Percentiles rank a stretch among this genome's conserved stretches.
phyloP scores from a whole-genome alignment of 305 asterid genomes.

The Fraxinus baroniana region DNA sequence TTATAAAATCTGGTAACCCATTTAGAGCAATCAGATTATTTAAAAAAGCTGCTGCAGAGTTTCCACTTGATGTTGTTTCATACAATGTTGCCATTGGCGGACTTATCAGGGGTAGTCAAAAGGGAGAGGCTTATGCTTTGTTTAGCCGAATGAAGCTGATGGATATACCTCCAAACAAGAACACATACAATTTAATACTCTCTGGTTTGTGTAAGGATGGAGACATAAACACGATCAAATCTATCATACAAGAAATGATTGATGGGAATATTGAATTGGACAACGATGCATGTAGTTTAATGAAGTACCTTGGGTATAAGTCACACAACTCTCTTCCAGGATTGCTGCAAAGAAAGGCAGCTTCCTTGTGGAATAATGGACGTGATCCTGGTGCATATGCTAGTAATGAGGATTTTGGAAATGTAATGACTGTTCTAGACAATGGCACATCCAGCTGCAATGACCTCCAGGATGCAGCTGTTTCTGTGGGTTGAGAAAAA shows the following conservation, averaged over 20 bases:
- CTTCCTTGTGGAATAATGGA: conserved; percentile 2
- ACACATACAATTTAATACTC: conserved; percentile 48
- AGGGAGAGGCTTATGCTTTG: conserved; percentile 49
- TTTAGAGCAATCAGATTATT: conserved; percentile 9
- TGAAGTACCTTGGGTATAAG: conserved; percentile 30
- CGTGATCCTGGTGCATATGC: conserved; percentile 19
- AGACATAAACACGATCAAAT: conserved; percentile 40
- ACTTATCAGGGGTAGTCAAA: conserved; percentile 43
- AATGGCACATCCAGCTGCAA: conserved; percentile 38
- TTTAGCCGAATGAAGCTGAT: conserved; percentile 56
- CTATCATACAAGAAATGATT: conserved; percentile 51
- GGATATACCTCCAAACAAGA: conserved; percentile 42
- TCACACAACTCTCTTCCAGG: conserved; percentile 29
- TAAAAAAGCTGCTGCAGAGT: conserved; percentile 38
- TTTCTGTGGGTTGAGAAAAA: conserved; percentile 47
- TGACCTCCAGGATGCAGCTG: conserved; percentile 44
- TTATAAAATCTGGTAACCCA: conserved; percentile 49
- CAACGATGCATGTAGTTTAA: conserved; percentile 22
- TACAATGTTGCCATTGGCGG: conserved; percentile 53
- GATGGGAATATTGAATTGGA: conserved; percentile 41
- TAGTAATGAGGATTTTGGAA: conserved; percentile 9
- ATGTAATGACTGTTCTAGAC: conserved; percentile 1
- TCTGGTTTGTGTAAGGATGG: conserved; percentile 48
- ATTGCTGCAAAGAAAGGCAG: conserved; percentile 33
- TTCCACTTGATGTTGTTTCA: conserved; percentile 54